Evolutionary conservation across 352 stramenopile species (phyloP), one percentile per base, ranked within the genome.

Genomic region (Phytophthora cryptogea): DNA sequence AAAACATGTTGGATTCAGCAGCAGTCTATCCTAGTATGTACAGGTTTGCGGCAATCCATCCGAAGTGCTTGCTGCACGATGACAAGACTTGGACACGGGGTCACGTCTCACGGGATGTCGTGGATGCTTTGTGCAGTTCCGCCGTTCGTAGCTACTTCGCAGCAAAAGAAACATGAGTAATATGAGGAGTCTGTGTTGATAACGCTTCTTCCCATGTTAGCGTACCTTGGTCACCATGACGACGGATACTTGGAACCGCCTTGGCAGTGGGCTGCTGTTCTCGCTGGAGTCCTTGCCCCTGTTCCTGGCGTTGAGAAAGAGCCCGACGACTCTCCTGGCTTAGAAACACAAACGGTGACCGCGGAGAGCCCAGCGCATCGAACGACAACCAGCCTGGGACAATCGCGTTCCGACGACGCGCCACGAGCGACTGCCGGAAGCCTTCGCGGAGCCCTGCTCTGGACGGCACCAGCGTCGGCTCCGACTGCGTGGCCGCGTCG

Each of bases 401-500:
- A 48, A 90, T 79, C 4, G 81, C 81, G 54, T 90, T 90, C 41
- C 81, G 72, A 20, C 81, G 77, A 5, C 69, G 76, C 8, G 32
- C 59, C 33, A 44, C 43, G n/a, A 66, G 56, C 59, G 64, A 62
- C 56, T 70, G 35, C n/a, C 39, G 20, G 31, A 67, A 67, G 26
- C 64, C 32, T 55, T 65, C 54, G 42, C 63, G 48, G 32, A 64
- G 54, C 26, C 45, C 42, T 31, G 54, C 10, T 52, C 23, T 50
- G 0, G 52, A 56, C 8, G 52, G 32, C 7, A 37, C 23, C 10
- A 63, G 7, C 1, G 51, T 54, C 9, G 46, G 14, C n/a, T 52
- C 48, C 11, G 36, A 52, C 13, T 72, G 63, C n/a, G 58, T 64
- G 33, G 58, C 43, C 20, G 39, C 42, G 31, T 68, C 49, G 17